A percentile compares a stretch with the other conserved stretches of the same genome.
Conservation (phyloP, 2,329 filamentous ascomycete species). For the Ophiostoma sp. region DNA sequence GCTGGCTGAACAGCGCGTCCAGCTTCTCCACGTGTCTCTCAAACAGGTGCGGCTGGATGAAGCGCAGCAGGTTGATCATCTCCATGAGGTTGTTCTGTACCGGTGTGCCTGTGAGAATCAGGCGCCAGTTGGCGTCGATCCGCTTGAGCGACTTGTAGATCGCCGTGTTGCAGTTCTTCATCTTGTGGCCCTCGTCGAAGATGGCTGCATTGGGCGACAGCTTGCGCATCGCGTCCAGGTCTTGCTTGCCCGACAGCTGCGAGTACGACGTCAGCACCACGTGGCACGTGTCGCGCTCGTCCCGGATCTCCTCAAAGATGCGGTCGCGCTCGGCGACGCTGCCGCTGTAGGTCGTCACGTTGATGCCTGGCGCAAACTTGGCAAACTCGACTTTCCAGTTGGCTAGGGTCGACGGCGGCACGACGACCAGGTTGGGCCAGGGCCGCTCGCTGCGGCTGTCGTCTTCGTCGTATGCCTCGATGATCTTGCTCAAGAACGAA, state of each 20-base stretch:
- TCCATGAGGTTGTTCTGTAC: slow-evolving; percentile 93
- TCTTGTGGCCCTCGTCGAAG: slow-evolving; percentile 89
- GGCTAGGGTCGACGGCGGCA: slow-evolving; percentile 87
- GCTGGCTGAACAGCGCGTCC: slow-evolving; percentile 85
- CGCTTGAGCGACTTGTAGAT: slow-evolving; percentile 73
- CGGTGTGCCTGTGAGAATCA: slow-evolving; percentile 85
- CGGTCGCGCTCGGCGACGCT: slow-evolving; percentile 59
- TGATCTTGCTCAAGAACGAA: slow-evolving; percentile 77
- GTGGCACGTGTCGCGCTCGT: slow-evolving; percentile 56
- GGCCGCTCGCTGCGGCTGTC: slow-evolving; percentile 35
- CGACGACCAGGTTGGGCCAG: slow-evolving; percentile 77
- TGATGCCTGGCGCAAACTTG: slow-evolving; percentile 73
- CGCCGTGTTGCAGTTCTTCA: slow-evolving; percentile 82
- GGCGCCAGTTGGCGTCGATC: slow-evolving; percentile 74
- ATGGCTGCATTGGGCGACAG: slow-evolving; percentile 55
- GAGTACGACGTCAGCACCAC: slow-evolving; percentile 57
- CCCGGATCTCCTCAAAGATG: slow-evolving; percentile 61
- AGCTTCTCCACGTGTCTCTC: slow-evolving; percentile 69
- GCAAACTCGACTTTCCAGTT: slow-evolving; percentile 93
- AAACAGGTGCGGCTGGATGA: slow-evolving; percentile 86
- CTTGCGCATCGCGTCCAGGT: slow-evolving; percentile 46
- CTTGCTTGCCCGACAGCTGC: slow-evolving; percentile 49
- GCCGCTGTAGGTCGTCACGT: slow-evolving; percentile 66
- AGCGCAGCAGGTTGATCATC: slow-evolving; percentile 82
- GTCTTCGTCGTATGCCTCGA: slow-evolving; percentile 49